Conservation (phyloP, 2,329 filamentous ascomycete species). For the Orbilia quercus region DNA sequence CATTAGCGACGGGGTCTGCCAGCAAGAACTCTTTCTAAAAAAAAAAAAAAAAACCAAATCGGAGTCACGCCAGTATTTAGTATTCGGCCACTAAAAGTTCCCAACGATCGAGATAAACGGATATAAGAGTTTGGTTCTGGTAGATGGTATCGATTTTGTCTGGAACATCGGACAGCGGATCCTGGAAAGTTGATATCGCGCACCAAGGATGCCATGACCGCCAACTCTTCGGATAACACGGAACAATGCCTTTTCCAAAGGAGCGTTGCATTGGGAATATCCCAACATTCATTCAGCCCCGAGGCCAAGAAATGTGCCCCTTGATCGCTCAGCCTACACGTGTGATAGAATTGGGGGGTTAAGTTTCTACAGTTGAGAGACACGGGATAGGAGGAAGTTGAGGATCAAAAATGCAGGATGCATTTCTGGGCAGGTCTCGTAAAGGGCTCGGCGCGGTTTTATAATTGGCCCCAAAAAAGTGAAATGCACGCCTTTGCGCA, state of each 20-base stretch:
- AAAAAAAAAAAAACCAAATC: constrained; percentile 29
- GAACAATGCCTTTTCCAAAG: constrained; percentile 12
- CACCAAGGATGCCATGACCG: constrained; percentile 1
- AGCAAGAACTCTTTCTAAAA: constrained; percentile 22
- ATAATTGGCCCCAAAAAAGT: constrained; percentile 26
- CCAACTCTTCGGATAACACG: constrained; percentile 32
- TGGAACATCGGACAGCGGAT: constrained; percentile 3
- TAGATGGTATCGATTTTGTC: constrained; percentile 16
- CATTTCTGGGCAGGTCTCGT: constrained; percentile 7
- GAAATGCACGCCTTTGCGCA: constrained; percentile 32
- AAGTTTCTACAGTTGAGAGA: constrained; percentile 18
- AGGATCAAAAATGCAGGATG: constrained; percentile 19
- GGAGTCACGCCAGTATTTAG: not conserved
- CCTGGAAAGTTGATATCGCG: constrained; percentile 27
- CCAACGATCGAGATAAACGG: not conserved
- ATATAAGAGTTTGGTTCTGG: constrained; percentile 7
- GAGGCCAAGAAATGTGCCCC: constrained; percentile 13
- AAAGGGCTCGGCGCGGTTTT: not conserved
- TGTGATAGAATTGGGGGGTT: constrained; percentile 17
- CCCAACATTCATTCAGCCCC: constrained; percentile 48
- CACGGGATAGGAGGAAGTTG: constrained; percentile 24
- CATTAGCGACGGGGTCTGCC: constrained; percentile 28
- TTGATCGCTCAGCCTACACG: constrained; percentile 2
- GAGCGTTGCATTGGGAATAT: constrained; percentile 14
- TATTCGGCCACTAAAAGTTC: not conserved